Evolutionary conservation across 2,329 filamentous ascomycete genomes (phyloP), one percentile per base, ranked within the genome.

Genomic region (Scedosporium aurantiacum): DNA sequence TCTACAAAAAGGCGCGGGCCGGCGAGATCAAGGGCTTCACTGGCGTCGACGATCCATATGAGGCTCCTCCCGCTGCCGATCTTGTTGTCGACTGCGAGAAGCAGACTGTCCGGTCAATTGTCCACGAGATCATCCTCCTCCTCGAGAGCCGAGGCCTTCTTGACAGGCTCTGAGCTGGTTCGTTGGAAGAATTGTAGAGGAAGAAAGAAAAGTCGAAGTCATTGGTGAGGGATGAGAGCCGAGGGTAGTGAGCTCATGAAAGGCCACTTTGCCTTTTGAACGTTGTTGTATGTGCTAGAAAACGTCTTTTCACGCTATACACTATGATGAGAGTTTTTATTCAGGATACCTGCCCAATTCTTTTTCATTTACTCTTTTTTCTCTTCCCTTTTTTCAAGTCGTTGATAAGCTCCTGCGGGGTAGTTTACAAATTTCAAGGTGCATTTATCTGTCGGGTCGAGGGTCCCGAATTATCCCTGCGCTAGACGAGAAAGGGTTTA

Each of bases 11-110:
- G 73, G 94, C 94, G 47, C 84, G 94, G 65, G 82, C 81, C 21
- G 94, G 94, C 63, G 89, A 96, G 79, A 95, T 99, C 76, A 94
- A 92, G 85, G 92, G 92, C 66, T 99, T 99, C 83, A 99, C 94
- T 6, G 94, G 94, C 70, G 91, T 99, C 62, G 93, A 97, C 72
- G 93, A 97, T 78, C 92, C 94, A 57, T 99, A 99, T 72, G 94
- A 99, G 85, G 72, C 75, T 23, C 94, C 94, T 8, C 70, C 76
- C 67, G 91, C 93, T 77, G 84, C 92, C 37, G 86, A 97, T 73
- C 80, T 99, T 66, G 84, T 85, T 4, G 93, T 97, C 45, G 89
- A 97, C 74, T 74, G 88, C 61, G 87, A 89, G 77, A 94, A 88
- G 82, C 91, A 90, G 76, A 89, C 85, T 66, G 92, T 97, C 57